phyloP scores from a whole-genome alignment of 176 grass and related monocot species.

The Lolium multiflorum region DNA sequence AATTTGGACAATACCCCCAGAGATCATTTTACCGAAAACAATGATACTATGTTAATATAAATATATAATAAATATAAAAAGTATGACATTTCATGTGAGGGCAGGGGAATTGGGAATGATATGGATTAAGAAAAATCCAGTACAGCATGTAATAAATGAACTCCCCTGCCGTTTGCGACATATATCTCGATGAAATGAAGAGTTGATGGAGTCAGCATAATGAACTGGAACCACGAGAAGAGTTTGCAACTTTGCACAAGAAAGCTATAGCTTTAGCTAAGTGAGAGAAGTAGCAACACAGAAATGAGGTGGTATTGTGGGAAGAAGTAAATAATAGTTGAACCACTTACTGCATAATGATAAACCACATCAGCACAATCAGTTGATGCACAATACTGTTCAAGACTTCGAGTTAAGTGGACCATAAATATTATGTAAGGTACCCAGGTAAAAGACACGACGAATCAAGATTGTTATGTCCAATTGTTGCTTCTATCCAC shows the following conservation, averaged over 20 bases:
- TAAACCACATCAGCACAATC: neutral
- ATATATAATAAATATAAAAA: neutral
- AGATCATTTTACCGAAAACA: neutral
- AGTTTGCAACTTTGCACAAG: neutral
- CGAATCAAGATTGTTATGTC: neutral
- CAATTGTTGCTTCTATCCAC: neutral
- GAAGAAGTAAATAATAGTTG: neutral
- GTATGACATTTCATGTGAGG: neutral
- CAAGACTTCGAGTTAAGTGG: neutral
- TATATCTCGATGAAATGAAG: neutral
- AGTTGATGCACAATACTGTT: neutral
- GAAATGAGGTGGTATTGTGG: neutral
- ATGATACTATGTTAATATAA: neutral
- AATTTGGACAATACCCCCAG: neutral
- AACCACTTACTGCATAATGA: neutral
- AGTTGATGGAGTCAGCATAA: neutral
- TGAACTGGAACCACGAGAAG: constrained; percentile 2
- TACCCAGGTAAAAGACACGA: neutral
- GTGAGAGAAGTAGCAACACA: neutral
- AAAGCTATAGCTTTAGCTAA: neutral
- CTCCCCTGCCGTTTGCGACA: neutral
- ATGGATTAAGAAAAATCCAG: neutral
- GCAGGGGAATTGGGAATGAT: neutral
- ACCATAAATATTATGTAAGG: no score
- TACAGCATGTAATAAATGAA: constrained; percentile 16